Base-by-base conservation (phyloP, 495 filamentous ascomycete species). In the Xylaria curta region DNA sequence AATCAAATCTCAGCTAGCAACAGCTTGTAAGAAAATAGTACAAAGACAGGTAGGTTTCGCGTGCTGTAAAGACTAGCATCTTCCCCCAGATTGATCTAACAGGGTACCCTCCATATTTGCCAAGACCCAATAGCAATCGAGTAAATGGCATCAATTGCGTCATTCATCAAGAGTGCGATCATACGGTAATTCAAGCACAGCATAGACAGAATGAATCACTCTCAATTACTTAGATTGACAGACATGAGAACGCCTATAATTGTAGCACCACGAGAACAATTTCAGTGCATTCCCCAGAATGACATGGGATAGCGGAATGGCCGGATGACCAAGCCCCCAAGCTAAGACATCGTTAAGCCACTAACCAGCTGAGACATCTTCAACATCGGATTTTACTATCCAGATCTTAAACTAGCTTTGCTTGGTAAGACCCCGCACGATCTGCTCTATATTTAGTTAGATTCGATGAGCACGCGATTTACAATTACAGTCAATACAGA, bases 251-350 rank as follows among this genome's bases (percentile, higher is more conserved):
- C 28, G 33, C 28, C 28, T 10, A 28, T 8, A 33, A 9, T 5
- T 33, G 13, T 5, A 8, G 54, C 2, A 38, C 38, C 56, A 10
- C 6, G 8, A 60, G 9, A 56, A 28, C 17, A 19, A 24, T 51
- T 24, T 21, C 47, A 51, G 24, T 38, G 24, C 31, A 60, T 60
- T 60, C 56, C 56, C 31, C 28, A 4, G 56, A 33, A 36, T 38
- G 31, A 60, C 17, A 60, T 40, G n/a, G 19, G 36, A 40, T 40
- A 62, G 38, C 60, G 60, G 60, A 62, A 62, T 38, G 12, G 38
- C n/a, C 60, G 60, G 60, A 42, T 44, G 21, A 12, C 31, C 60
- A 42, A 61, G 36, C n/a, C 38, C 10, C 17, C 7, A 17, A 15
- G 36, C 60, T 26, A 44, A 44, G n/a, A 62, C 38, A 26, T 44